Percentiles rank a stretch among this genome's conserved stretches.
These are phyloP conservation scores for Boletales sp. DNA, from an alignment of 768 basidiomycete species.

Conservation along the genomic window DNA sequence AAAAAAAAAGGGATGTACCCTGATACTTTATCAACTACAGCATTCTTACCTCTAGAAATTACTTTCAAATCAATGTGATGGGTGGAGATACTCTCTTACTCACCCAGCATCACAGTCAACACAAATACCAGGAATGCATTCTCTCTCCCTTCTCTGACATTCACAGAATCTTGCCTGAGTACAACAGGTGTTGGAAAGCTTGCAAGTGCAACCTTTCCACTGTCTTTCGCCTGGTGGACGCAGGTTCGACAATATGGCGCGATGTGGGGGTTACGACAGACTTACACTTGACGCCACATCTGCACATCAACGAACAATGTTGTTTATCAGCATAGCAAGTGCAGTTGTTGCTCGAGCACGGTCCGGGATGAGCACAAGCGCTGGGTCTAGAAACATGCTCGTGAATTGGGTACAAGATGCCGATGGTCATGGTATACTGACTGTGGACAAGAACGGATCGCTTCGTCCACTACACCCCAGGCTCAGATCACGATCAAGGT, in stretches of 20 bases:
- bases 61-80: not conserved
- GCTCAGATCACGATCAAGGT: not conserved
- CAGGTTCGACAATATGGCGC: not conserved
- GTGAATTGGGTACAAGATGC: not conserved
- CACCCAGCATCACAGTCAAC: slow-evolving; percentile 41
- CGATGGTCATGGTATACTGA: slow-evolving; percentile 6
- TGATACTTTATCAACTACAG: not conserved
- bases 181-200: too few species aligned
- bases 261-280: not conserved
- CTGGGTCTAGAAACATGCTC: slow-evolving; percentile 17
- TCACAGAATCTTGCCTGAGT: slow-evolving; percentile 24
- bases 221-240: slow-evolving; percentile 11
- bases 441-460: not conserved
- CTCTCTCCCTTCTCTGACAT: slow-evolving; percentile 35
- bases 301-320: slow-evolving; percentile 47
- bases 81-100: not conserved
- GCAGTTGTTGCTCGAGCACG: slow-evolving; percentile 41
- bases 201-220: slow-evolving; percentile 11
- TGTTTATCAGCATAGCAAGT: slow-evolving; percentile 35
- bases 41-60: slow-evolving; percentile 20
- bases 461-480: slow-evolving; percentile 10
- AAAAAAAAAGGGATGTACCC: not conserved
- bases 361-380: slow-evolving; percentile 47
- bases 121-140: slow-evolving; percentile 57
- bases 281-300: slow-evolving; percentile 43